Base-by-base conservation (phyloP, 345 rosid species). In the Melaleuca quinquenervia region DNA sequence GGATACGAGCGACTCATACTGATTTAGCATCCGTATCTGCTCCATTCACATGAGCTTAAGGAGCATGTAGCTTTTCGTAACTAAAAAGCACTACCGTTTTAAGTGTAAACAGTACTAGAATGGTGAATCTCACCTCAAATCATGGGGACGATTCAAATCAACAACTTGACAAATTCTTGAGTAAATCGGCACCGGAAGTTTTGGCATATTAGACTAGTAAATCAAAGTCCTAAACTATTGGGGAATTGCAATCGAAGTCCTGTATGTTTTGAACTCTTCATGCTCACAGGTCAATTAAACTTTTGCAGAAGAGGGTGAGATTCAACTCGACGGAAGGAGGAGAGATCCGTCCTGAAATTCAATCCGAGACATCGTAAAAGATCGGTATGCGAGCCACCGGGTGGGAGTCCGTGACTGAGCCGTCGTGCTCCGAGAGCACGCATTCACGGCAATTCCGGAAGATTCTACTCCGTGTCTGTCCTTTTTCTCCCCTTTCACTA, bases 251-350 rank as follows among this genome's bases (percentile, higher is more conserved):
- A 32, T 70, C 18, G 18, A 51, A 51, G 82, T 5, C 27, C 27
- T 6, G 24, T 24, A 4, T n/a, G 62, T 56, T 11, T 36, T 22
- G 6, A 70, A 53, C 50, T 11, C 18, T n/a, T 32, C 70, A 52
- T 52, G 20, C 27, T 44, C 8, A 36, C 21, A 29, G 16, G 44
- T 29, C 32, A 24, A 27, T 26, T 82, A 29, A 27, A 50, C 55
- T 82, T 27, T n/a, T 56, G 91, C 94, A 92, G 94, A 90, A 85
- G 48, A 87, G 87, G 29, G 92, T 92, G 83, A 90, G 89, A 83
- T 92, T 92, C 82, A 50, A 53, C 75, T 78, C 87, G 50, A 44
- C 58, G 22, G 88, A 76, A 82, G 86, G 84, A 49, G 90, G 84
- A 16, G 84, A 82, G 55, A 82, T 82, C 84, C 84, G 26, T 29